Evolutionary conservation across 345 rosid genomes (phyloP).

Genomic region (Heritiera fomes): DNA sequence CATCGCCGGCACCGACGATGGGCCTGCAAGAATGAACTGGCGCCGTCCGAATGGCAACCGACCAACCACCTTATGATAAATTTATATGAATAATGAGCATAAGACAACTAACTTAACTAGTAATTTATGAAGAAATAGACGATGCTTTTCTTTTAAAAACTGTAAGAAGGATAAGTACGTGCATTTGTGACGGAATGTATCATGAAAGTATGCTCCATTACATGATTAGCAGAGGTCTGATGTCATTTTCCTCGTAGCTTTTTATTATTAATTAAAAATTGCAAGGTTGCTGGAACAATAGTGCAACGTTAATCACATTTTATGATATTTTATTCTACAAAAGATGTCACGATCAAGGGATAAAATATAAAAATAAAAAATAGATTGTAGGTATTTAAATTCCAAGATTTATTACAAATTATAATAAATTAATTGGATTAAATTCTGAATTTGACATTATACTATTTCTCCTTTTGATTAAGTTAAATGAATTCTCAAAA

Average conservation of each 20-base stretch:
- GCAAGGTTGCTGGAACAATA: conserved; percentile 9
- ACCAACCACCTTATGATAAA: conserved; percentile 47
- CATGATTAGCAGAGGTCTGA: not conserved
- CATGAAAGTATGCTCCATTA: not conserved
- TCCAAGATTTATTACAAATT: too few relatives aligned
- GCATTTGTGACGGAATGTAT: conserved; percentile 18
- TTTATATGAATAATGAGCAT: conserved; percentile 42
- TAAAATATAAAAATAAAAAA: too few relatives aligned
- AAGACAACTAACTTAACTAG: conserved; percentile 37
- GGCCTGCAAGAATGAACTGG: conserved; percentile 33
- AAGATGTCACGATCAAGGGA: too few relatives aligned
- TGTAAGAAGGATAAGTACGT: conserved; percentile 9
- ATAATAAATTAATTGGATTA: too few relatives aligned
- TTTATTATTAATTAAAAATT: not conserved
- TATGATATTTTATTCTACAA: too few relatives aligned
- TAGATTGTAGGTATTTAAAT: too few relatives aligned
- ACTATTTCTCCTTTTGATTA: too few relatives aligned
- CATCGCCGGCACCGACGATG: conserved; percentile 51
- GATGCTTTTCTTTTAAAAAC: not conserved
- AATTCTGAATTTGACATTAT: too few relatives aligned
- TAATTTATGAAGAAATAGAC: conserved; percentile 27
- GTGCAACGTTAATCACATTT: not conserved
- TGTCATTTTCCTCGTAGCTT: conserved; percentile 25
- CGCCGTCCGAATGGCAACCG: conserved; percentile 39
- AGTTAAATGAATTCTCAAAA: too few relatives aligned